A percentile compares a stretch with the other conserved stretches of the same genome.
These are phyloP conservation scores for Populus euphratica DNA, from an alignment of 345 rosid species.

Conservation along the genomic window DNA sequence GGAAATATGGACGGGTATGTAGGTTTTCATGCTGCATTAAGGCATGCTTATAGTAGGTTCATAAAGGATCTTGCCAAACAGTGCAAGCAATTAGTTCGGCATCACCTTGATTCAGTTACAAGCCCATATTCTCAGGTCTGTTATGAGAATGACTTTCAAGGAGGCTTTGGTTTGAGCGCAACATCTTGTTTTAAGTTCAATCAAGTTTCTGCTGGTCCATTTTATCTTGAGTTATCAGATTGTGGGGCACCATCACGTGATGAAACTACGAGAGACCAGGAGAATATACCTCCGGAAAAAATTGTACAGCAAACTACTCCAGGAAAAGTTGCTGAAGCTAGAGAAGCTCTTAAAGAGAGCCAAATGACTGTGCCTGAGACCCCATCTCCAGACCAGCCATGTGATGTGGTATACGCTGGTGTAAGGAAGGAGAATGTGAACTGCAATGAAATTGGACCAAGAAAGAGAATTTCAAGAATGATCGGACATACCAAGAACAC, in stretches of 20 bases:
- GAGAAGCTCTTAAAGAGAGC: slow-evolving; percentile 58
- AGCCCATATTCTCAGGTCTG: slow-evolving; percentile 92
- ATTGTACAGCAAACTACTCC: slow-evolving; percentile 66
- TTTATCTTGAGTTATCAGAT: slow-evolving; percentile 72
- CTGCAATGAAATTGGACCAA: slow-evolving; percentile 62
- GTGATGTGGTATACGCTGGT: slow-evolving; percentile 48
- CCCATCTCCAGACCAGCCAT: slow-evolving; percentile 94
- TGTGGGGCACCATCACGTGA: slow-evolving; percentile 34
- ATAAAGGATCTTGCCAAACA: slow-evolving; percentile 75
- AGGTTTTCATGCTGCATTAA: slow-evolving; percentile 84
- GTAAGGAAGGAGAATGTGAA: slow-evolving; percentile 72
- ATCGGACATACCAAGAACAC: slow-evolving; percentile 45
- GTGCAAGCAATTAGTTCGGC: slow-evolving; percentile 83
- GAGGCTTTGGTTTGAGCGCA: slow-evolving; percentile 49
- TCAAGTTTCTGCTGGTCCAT: slow-evolving; percentile 57
- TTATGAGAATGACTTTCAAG: slow-evolving; percentile 65
- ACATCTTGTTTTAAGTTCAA: slow-evolving; percentile 39
- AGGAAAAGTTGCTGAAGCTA: slow-evolving; percentile 55
- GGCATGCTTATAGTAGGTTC: slow-evolving; percentile 69
- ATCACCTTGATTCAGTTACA: slow-evolving; percentile 94
- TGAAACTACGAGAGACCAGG: slow-evolving; percentile 62
- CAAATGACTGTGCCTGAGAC: slow-evolving; percentile 95
- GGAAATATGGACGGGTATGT: slow-evolving; percentile 82
- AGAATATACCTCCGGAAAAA: slow-evolving; percentile 77
- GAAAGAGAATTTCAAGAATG: slow-evolving; percentile 72